Evolutionary conservation across 805 yeast genomes (phyloP), one percentile per base, ranked within the genome.

Genomic region (Zygosaccharomyces gambellarensis): DNA sequence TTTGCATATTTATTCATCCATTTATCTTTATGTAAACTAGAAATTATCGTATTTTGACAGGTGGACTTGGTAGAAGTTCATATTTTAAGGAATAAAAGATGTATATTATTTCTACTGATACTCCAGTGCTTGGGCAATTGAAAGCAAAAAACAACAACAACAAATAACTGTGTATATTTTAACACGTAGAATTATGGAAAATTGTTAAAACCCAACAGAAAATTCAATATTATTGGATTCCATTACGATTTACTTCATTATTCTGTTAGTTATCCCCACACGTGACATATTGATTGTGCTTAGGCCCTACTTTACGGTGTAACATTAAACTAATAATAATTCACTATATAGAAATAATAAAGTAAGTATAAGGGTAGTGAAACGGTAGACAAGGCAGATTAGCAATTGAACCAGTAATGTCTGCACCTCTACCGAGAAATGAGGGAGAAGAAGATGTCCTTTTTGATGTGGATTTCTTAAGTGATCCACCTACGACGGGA

Each of bases 381-480:
- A 14, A 17, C 21, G 17, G 22, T 8, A 30, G 34, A 5, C 21
- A 19, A 42, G 17, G 23, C 23, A 11, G 29, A 21, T 29, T 19
- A 21, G 21, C 19, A 42, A 27, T 25, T 30, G 36, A 34, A 34
- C 19, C 17, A 19, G 34, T 42, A 27, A 51, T 51, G 54, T 41
- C 47, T 27, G 39, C 36, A 14, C 43, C 46, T 28, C 29, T 25
- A 42, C 28, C 49, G 17, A 36, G 36, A 32, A 29, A 36, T 21
- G 32, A 45, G 14, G 50, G 43, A 25, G 50, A 34, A 36, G 57
- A 64, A 5, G 67, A 68, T 49, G 68, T 74, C 30, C 57, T 72
- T 22, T 72, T 71, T 46, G 76, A 72, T 52, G 63, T 72, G 19
- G 75, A 71, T 50, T 60, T 72, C 43, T 54, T 71, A n/a, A 63